Evolutionary conservation across 1,284 basidiomycete genomes (phyloP).

Genomic region (Lentinus polychrous): DNA sequence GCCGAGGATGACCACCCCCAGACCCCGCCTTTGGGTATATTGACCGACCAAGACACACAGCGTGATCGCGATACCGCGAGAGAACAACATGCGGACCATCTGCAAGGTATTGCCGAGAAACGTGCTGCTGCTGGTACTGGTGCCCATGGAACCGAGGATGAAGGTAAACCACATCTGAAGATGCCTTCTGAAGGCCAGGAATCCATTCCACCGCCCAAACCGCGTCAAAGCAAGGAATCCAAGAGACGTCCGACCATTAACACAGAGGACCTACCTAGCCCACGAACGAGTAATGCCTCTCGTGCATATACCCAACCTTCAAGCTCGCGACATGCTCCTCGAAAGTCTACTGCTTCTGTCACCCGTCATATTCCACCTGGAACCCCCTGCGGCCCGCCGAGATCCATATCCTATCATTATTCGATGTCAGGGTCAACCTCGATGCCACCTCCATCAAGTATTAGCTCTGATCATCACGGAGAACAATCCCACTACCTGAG

Average conservation of each 20-base stretch:
- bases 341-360: constrained; percentile 4
- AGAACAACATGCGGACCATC: neutral
- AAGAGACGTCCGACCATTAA: neutral
- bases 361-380: constrained; percentile 8
- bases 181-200: constrained; percentile 1
- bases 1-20: constrained; percentile 6
- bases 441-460: constrained; percentile 24
- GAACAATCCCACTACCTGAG: constrained; percentile 17
- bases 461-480: constrained; percentile 12
- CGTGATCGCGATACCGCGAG: neutral
- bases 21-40: constrained; percentile 3
- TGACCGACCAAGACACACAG: neutral
- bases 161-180: neutral
- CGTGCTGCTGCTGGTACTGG: neutral
- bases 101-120: neutral
- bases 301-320: neutral
- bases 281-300: neutral
- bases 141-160: neutral
- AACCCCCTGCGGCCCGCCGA: constrained; percentile 67
- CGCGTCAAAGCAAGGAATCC: neutral
- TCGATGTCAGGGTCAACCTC: constrained; percentile 40
- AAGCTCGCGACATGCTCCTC: neutral
- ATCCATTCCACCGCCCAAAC: too few relatives aligned
- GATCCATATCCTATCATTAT: constrained; percentile 62
- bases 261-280: neutral